A percentile compares a stretch with the other conserved stretches of the same genome.
These are phyloP conservation scores for Paracoccidioides lutzii DNA, from an alignment of 2,329 filamentous ascomycete genomes.

Conservation along the genomic window DNA sequence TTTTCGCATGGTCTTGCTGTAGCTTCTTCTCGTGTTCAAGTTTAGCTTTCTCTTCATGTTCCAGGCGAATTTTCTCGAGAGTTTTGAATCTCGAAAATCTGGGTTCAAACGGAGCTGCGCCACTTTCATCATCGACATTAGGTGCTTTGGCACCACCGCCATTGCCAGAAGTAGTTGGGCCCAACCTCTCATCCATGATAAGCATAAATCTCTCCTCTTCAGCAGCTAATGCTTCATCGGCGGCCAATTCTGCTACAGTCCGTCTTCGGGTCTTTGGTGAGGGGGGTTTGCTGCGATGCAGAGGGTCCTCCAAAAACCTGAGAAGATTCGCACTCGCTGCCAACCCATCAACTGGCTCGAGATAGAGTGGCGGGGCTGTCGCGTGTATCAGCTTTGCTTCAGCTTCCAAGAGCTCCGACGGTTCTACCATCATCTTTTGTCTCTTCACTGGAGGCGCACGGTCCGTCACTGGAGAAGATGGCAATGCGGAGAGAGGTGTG, in stretches of 20 bases:
- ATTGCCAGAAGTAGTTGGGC: slow-evolving; percentile 43
- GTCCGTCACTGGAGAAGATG: slow-evolving; percentile 48
- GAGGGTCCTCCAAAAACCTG: slow-evolving; percentile 58
- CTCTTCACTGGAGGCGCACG: slow-evolving; percentile 48
- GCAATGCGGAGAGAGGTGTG: slow-evolving; percentile 49
- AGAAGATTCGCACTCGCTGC: slow-evolving; percentile 61
- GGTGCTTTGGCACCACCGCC: slow-evolving; percentile 47
- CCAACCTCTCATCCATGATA: slow-evolving; percentile 70
- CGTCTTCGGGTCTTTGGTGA: slow-evolving; percentile 82
- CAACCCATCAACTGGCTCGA: slow-evolving; percentile 60
- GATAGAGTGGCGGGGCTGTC: slow-evolving; percentile 59
- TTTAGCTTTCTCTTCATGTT: slow-evolving; percentile 56
- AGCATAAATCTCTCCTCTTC: slow-evolving; percentile 89
- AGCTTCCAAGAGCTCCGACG: slow-evolving; percentile 56
- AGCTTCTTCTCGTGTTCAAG: slow-evolving; percentile 36
- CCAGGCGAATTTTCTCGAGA: slow-evolving; percentile 68
- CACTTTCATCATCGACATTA: slow-evolving; percentile 61
- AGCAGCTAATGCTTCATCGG: slow-evolving; percentile 82
- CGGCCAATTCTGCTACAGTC: slow-evolving; percentile 86
- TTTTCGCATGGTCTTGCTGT: slow-evolving; percentile 37
- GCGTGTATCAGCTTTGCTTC: slow-evolving; percentile 64
- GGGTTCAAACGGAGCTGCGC: slow-evolving; percentile 63
- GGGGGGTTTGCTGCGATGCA: slow-evolving; percentile 63
- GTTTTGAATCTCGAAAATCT: slow-evolving; percentile 87
- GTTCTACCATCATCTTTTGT: slow-evolving; percentile 67